phyloP scores from a whole-genome alignment of 306 rosid species.

The Phaseolus lunatus region DNA sequence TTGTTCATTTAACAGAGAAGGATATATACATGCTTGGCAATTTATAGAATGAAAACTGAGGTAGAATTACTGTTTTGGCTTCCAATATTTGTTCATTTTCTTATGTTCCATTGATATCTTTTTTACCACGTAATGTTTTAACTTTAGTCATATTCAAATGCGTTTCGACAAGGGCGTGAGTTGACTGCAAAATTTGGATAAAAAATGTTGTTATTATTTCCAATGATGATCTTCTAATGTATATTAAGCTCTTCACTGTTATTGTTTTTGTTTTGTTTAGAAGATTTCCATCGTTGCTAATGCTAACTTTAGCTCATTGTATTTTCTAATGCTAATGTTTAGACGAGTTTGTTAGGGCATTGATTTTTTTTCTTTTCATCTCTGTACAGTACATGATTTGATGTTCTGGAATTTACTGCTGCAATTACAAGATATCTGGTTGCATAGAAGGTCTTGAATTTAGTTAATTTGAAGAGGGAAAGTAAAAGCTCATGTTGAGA shows the following conservation, averaged over 20 bases:
- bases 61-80: neutral
- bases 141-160: neutral
- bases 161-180: neutral
- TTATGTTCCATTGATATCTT: neutral
- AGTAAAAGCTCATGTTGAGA: neutral
- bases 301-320: no score
- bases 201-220: neutral
- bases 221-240: neutral
- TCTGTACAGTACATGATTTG: no score
- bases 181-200: neutral
- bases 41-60: neutral
- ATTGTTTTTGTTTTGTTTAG: neutral
- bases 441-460: neutral
- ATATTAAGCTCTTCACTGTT: neutral
- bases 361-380: no score
- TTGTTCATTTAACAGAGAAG: neutral
- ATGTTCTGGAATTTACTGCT: neutral
- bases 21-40: conserved; percentile 25
- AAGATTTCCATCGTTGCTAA: neutral
- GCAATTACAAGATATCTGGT: neutral
- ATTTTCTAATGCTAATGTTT: no score
- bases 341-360: no score
- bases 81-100: neutral
- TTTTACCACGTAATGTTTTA: neutral
- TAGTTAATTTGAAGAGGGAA: neutral